These are phyloP conservation scores for Tricholoma saponaceum DNA, from an alignment of 768 basidiomycete species.

Conservation along the genomic window DNA sequence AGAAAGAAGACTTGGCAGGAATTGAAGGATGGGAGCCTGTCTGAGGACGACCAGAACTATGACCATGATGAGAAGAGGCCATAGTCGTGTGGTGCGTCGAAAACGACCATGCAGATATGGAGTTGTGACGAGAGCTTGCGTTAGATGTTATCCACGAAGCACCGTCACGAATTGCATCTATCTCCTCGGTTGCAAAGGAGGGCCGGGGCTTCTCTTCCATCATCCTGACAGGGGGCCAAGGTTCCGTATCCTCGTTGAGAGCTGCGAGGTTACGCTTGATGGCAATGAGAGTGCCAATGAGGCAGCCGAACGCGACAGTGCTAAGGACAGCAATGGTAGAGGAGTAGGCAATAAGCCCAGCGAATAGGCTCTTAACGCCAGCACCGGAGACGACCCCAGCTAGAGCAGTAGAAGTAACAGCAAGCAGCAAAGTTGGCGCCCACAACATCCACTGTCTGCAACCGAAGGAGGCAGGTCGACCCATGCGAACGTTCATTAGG, in stretches of 20 bases:
- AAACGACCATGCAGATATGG: conserved; percentile 69
- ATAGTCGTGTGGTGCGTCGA: conserved; percentile 55
- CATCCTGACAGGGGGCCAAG: conserved; percentile 57
- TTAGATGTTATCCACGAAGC: conserved; percentile 80
- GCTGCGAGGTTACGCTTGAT: conserved; percentile 63
- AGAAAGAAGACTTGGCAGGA: conserved; percentile 57
- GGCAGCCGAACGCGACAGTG: conserved; percentile 50
- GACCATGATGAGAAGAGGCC: conserved; percentile 33
- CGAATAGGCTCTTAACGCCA: conserved; percentile 50
- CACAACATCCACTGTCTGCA: conserved; percentile 71
- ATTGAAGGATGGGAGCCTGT: conserved; percentile 37
- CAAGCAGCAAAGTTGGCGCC: conserved; percentile 56
- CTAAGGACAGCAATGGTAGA: conserved; percentile 47
- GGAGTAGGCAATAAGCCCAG: conserved; percentile 59
- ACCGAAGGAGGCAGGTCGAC: conserved; percentile 66
- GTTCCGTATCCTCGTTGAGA: conserved; percentile 46
- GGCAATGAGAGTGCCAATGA: conserved; percentile 57
- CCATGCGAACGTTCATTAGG: conserved; percentile 67
- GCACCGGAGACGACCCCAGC: conserved; percentile 55
- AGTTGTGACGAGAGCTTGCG: conserved; percentile 50
- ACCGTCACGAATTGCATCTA: conserved; percentile 70
- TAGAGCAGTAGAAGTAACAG: conserved; percentile 51
- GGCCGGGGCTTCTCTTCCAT: conserved; percentile 53
- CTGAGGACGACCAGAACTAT: conserved; percentile 27
- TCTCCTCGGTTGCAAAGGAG: conserved; percentile 67